A percentile compares a stretch with the other conserved stretches of the same genome.
Conservation (phyloP, 2,329 filamentous ascomycete genomes). For the Thelonectria rubi region DNA sequence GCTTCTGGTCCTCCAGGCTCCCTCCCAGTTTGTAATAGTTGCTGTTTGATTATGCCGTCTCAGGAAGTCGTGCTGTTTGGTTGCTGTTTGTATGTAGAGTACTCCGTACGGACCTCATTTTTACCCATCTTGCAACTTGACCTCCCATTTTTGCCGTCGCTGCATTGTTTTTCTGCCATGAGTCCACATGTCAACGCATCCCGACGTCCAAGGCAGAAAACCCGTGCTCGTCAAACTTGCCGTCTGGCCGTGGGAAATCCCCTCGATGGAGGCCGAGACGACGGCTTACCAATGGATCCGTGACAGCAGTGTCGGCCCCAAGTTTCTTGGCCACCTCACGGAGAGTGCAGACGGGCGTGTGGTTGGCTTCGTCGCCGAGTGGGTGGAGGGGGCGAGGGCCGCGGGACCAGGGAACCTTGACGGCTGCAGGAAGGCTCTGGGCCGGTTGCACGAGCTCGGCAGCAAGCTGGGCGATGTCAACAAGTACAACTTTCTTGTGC, state of each 20-base stretch:
- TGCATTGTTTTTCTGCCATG: slow-evolving; percentile 32
- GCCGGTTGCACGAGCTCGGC: slow-evolving; percentile 38
- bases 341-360: slow-evolving; percentile 36
- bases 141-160: too few species aligned
- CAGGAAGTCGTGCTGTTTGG: too few species aligned
- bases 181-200: slow-evolving; percentile 40
- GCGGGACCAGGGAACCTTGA: slow-evolving; percentile 36
- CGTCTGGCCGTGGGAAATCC: slow-evolving; percentile 42
- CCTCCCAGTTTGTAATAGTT: too few species aligned
- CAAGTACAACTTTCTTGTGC: slow-evolving; percentile 44
- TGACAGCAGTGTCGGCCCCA: slow-evolving; percentile 37
- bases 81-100: too few species aligned
- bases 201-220: slow-evolving; percentile 31
- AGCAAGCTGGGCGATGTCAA: slow-evolving; percentile 45
- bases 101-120: too few species aligned
- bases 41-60: too few species aligned
- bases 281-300: slow-evolving; percentile 41
- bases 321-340: slow-evolving; percentile 43
- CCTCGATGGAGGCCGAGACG: slow-evolving; percentile 39
- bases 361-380: slow-evolving; percentile 41
- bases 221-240: slow-evolving; percentile 43
- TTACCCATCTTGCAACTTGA: too few species aligned
- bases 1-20: too few species aligned
- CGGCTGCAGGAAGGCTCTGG: slow-evolving; percentile 37
- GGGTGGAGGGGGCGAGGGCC: slow-evolving; percentile 33